Evolutionary conservation across 2,329 filamentous ascomycete genomes (phyloP).

Genomic region (Phoma sp.): DNA sequence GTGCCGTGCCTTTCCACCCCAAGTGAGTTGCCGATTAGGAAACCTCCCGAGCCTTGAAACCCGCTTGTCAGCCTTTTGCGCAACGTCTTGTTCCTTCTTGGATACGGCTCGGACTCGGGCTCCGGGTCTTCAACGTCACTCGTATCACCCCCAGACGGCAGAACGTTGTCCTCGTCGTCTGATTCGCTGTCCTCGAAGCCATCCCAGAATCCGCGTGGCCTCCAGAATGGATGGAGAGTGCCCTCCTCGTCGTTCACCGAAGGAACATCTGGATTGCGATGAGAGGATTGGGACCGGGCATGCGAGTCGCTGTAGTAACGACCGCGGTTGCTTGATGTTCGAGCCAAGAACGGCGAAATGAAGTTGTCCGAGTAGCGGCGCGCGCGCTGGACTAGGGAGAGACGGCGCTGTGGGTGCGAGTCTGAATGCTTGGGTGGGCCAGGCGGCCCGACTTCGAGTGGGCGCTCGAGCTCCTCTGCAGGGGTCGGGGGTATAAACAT

Average conservation of each 20-base stretch:
- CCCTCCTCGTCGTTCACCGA: constrained; percentile 50
- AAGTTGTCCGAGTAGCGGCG: constrained; percentile 55
- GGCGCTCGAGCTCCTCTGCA: constrained; percentile 53
- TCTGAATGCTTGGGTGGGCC: constrained; percentile 40
- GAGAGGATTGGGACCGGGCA: constrained; percentile 16
- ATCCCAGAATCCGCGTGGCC: constrained; percentile 68
- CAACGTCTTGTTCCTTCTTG: constrained; percentile 29
- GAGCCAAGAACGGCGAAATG: constrained; percentile 50
- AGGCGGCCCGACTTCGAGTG: constrained; percentile 44
- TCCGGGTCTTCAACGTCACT: constrained; percentile 45
- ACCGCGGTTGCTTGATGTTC: constrained; percentile 33
- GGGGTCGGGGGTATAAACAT: constrained; percentile 64
- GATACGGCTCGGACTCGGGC: constrained; percentile 24
- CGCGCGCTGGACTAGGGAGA: constrained; percentile 52
- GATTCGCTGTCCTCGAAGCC: constrained; percentile 55
- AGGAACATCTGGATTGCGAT: constrained; percentile 32
- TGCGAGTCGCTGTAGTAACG: constrained; percentile 33
- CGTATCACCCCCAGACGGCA: constrained; percentile 56
- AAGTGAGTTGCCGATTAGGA: constrained; percentile 62
- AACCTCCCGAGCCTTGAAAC: constrained; percentile 52
- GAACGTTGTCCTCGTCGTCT: constrained; percentile 42
- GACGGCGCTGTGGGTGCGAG: constrained; percentile 46
- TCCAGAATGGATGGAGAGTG: constrained; percentile 67
- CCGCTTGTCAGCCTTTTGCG: constrained; percentile 44
- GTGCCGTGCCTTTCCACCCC: constrained; percentile 58